These are phyloP conservation scores for Citrullus amarus DNA, from an alignment of 306 rosid species.

Conservation along the genomic window DNA sequence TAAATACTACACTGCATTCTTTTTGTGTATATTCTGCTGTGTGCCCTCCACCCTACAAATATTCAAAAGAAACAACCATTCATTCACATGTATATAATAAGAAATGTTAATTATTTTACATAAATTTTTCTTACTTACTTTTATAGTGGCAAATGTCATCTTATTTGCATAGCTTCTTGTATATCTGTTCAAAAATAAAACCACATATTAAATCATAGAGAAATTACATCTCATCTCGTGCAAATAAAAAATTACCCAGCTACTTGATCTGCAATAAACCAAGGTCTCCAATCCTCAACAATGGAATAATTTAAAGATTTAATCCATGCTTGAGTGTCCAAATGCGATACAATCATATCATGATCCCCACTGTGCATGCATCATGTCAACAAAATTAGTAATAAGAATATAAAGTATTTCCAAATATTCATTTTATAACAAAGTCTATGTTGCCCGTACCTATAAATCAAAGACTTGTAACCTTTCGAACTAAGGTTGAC, in stretches of 20 bases:
- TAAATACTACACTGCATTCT: background rate
- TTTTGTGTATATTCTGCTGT: background rate
- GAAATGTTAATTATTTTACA: background rate
- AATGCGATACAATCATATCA: conserved; percentile 14
- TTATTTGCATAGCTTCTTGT: conserved; percentile 5
- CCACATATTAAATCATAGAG: background rate
- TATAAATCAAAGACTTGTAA: background rate
- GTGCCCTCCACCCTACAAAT: background rate
- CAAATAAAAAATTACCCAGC: conserved; percentile 10
- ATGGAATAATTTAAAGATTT: conserved; percentile 16
- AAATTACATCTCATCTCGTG: background rate
- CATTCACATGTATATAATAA: background rate
- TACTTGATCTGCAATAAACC: conserved; percentile 21
- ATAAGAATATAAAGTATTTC: background rate
- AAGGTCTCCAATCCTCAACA: conserved; percentile 25
- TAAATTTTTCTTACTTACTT: background rate
- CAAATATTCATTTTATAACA: background rate
- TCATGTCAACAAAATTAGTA: background rate
- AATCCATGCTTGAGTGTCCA: conserved; percentile 18
- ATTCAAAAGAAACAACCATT: background rate
- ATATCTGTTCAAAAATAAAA: background rate
- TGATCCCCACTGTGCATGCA: conserved; percentile 17
- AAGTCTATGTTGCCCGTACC: background rate
- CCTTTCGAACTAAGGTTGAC: background rate
- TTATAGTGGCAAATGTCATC: conserved; percentile 6